Base-by-base conservation (phyloP, 169 alveolate species). In the Plasmodium gonderi region DNA sequence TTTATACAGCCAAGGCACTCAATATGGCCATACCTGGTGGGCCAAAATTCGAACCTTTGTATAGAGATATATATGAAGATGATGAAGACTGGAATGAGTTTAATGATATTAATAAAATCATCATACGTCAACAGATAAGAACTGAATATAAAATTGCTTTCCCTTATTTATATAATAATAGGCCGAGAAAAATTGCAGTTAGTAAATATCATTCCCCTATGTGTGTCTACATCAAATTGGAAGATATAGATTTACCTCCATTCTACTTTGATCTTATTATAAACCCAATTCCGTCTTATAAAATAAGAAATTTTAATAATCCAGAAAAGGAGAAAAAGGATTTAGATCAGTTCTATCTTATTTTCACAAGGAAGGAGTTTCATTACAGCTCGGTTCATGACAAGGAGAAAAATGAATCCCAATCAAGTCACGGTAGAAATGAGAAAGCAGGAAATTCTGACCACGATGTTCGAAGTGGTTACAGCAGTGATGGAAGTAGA, bases 21-120 rank as follows among this genome's bases (percentile, higher is more conserved):
- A 99, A 99, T 96, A 95, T 99, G 96, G 99, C 99, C 23, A 99
- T 99, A 68, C 99, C 99, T 9, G 99, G 99, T 51, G 99, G 99
- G 0, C 99, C 99, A 26, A 99, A 99, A 97, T 99, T 99, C 96
- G 99, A 99, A 96, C 99, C 99, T 36, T 96, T 99, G 65, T 98
- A 95, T 95, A 96, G 99, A 75, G 99, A 98, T 96, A 95, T 97
- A 80, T 95, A 95, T 81, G 99, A 98, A 51, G 99, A 99, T 83
- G 99, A 99, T 94, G 99, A 99, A 94, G 99, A 99, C 96, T 99
- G 99, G 99, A 99, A 99, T 94, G 99, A 99, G 95, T 99, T 99
- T 95, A 99, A 99, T 95, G 99, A 99, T 92, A 98, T 99, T 60
- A 97, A 98, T 94, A 99, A 99, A 95, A 97, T 99, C 87, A 99